Evolutionary conservation across 139 green algal species (phyloP), one percentile per base, ranked within the genome.

Genomic region (Mesotaenium endlicherianum): DNA sequence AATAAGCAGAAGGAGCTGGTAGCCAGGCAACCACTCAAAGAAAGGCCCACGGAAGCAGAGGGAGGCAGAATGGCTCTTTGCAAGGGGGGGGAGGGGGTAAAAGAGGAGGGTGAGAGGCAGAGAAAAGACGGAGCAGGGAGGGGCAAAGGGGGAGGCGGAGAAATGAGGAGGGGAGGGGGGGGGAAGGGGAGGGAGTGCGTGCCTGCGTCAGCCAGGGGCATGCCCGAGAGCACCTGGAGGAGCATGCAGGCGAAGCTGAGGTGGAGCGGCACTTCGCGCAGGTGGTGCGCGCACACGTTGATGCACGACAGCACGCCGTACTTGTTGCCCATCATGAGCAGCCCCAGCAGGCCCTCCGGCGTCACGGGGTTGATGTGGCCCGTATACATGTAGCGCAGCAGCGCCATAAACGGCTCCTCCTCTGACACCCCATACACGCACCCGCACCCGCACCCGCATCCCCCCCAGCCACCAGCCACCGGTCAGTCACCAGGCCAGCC

Each of bases 201-300:
- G 42, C 60, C 60, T 44, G 60, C 60, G 3, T 71, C 60, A 43
- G 60, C 41, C n/a, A 71, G 60, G 4, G 11, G 31, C 5, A 71
- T 34, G 16, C 36, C 36, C 14, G 60, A 71, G 60, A 30, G 42
- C 5, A 71, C 60, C 0, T 36, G 5, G 60, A 71, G 60, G 30
- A 71, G 60, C 2, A 41, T 71, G 60, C 60, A 71, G 60, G 30
- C 30, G 47, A 57, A 57, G 8, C 47, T 57, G 47, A 26, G 14
- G 47, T 57, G 47, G 47, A 57, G 47, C 47, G 14, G 47, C 47
- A 57, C n/a, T n/a, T n/a, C n/a, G n/a, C n/a, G n/a, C 47, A 71
- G 60, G 60, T 71, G 60, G 60, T 71, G 60, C 30, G 60, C 60
- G 60, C 60, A 71, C 60, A 71, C 60, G 16, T 71, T 36, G 4